Base-by-base conservation (phyloP, 805 yeast species). In the Millerozyma acaciae region DNA sequence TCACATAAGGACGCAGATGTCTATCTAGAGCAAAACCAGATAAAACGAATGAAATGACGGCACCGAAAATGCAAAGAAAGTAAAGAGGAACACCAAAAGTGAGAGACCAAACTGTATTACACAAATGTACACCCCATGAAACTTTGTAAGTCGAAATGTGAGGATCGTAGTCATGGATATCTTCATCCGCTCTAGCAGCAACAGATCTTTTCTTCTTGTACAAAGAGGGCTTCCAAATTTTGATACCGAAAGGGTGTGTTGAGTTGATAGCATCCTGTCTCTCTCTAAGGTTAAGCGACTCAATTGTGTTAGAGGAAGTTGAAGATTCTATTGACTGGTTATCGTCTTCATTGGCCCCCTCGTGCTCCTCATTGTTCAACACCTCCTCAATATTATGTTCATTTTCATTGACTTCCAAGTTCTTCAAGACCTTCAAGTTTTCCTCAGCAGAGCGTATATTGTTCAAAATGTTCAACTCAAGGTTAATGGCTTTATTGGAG, bases 181-280 rank as follows among this genome's bases (percentile, higher is more conserved):
- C 98, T 41, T 84, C 84, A 39, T 86, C 95, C 2, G 97, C 97
- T 38, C 86, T 80, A 25, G 79, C 71, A 45, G 93, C 93, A 20
- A 93, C 97, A 4, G 96, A 85, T 50, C 98, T 78, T 38, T 75
- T 74, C 57, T 93, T 93, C 56, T 93, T 93, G 62, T 93, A 93
- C 35, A 93, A 66, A 2, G 97, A 96, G 1, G 98, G 98, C 53
- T 93, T 93, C 98, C 98, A 93, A 48, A 93, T 86, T 57, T 96
- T 82, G 28, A 93, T 90, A 71, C 98, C 98, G 51, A 93, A 93
- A 1, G 98, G 98, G 65, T 93, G 98, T 4, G 97, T 88, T 33
- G 84, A 80, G 53, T 93, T 93, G 53, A 93, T 93, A 10, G 98
- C 98, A 47, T 85, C 89, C 58, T 93, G 98, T 44, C 97, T 78